Evolutionary conservation across 2,329 filamentous ascomycete genomes (phyloP), one percentile per base, ranked within the genome.

Genomic region (Stachybotrys chartarum): DNA sequence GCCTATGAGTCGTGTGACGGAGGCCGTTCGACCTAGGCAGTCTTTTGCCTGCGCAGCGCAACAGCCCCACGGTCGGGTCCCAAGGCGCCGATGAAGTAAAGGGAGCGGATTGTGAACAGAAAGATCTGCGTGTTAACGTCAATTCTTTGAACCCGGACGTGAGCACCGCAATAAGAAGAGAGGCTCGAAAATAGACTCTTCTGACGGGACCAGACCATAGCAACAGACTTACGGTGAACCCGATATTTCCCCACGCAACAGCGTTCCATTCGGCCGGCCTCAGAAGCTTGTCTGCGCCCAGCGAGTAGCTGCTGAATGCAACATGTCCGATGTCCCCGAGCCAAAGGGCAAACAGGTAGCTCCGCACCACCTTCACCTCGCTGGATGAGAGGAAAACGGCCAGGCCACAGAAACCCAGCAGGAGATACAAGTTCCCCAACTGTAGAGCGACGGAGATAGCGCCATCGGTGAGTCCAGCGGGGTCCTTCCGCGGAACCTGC

Each of bases 241-340:
- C 85, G 58, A 91, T 76, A 63, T 91, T 91, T 3, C 87, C 88
- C 82, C 84, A 88, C n/a, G 84, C 80, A 75, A 87, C 80, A 39
- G 79, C 73, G 66, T 89, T 90, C 87, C 87, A 91, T 24, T 68
- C 71, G 5, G 64, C 69, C 11, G 86, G 69, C 60, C 83, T 77
- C 49, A 80, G 58, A 50, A 82, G 76, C 39, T 71, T 72, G 10
- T 80, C 75, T 65, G 74, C 75, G 8, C 84, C 86, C 59, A 90
- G 74, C 7, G 76, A 78, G 63, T 80, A 82, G 17, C 68, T 70
- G 16, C 82, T 87, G 57, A 85, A 76, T 52, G 76, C 81, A 30
- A 91, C 71, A 66, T 91, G 87, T 3, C 84, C 83, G 58, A 90
- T 72, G 64, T 91, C 87, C 17, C 82, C 86, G 30, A 83, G 66